Percentiles rank a stretch among this genome's conserved stretches.
phyloP scores from a whole-genome alignment of 2,329 filamentous ascomycete species.

The Venturia oleaginea region DNA sequence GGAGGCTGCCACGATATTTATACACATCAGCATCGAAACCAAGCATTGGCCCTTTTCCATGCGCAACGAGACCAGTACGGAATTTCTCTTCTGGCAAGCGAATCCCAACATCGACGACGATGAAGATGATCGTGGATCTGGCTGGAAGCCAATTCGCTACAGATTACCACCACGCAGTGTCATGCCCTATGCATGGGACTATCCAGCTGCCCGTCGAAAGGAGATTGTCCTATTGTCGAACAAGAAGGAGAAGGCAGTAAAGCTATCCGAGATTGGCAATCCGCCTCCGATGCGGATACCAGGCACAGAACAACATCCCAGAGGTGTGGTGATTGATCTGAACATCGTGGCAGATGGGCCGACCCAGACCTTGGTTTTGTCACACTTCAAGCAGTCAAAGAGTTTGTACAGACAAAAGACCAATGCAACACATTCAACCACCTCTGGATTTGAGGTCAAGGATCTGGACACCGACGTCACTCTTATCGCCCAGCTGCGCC shows the following conservation, averaged over 20 bases:
- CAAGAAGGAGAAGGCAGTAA: constrained; percentile 80
- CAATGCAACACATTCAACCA: constrained; percentile 47
- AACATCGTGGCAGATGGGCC: constrained; percentile 93
- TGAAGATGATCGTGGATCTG: constrained; percentile 68
- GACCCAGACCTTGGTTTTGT: constrained; percentile 86
- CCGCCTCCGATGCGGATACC: constrained; percentile 87
- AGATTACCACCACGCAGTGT: constrained; percentile 87
- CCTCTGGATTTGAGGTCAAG: constrained; percentile 84
- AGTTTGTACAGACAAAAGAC: constrained; percentile 74
- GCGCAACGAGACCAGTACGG: constrained; percentile 93
- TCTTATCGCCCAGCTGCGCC: constrained; percentile 78
- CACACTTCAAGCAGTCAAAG: constrained; percentile 87
- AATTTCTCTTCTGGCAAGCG: constrained; percentile 94
- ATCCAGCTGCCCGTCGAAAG: constrained; percentile 92
- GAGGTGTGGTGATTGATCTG: constrained; percentile 87
- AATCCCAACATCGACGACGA: constrained; percentile 91
- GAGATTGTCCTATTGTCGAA: constrained; percentile 76
- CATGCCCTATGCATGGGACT: constrained; percentile 99
- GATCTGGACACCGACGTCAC: constrained; percentile 78
- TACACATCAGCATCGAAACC: constrained; percentile 80
- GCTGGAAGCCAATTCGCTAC: constrained; percentile 89
- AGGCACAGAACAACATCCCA: constrained; percentile 48
- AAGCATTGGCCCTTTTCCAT: constrained; percentile 99
- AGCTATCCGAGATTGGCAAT: constrained; percentile 92
- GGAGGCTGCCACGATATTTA: constrained; percentile 87